Evolutionary conservation across 352 stramenopile genomes (phyloP).

Genomic region (Pythium dissotocum): DNA sequence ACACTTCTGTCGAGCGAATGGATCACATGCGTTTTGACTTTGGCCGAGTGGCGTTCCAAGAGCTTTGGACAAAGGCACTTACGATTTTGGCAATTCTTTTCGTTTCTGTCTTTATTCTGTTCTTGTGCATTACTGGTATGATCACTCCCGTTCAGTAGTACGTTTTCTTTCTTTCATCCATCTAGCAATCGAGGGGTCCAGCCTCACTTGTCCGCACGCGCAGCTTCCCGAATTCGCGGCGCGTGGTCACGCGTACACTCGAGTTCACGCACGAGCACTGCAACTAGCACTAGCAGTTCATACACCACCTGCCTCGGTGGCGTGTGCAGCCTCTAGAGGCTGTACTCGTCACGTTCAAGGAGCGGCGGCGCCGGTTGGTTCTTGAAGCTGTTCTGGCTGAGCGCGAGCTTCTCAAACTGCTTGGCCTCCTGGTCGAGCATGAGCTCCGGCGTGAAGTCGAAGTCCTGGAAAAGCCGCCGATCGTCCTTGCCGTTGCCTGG

Average conservation of each 20-base stretch:
- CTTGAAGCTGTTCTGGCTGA: constrained; percentile 83
- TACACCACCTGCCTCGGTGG: background rate
- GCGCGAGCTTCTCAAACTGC: constrained; percentile 83
- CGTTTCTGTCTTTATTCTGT: background rate
- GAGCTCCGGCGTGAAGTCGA: constrained; percentile 86
- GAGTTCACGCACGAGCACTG: background rate
- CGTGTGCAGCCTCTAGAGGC: constrained; percentile 43
- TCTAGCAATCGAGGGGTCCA: constrained; percentile 1
- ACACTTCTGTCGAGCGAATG: no score
- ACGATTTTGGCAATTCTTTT: background rate
- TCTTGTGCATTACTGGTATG: background rate
- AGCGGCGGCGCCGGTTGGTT: constrained; percentile 71
- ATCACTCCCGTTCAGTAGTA: constrained; percentile 1
- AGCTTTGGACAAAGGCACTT: no score
- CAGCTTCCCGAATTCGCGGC: constrained; percentile 3
- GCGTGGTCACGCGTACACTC: background rate
- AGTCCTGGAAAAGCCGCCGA: constrained; percentile 82
- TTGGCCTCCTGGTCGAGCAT: constrained; percentile 80
- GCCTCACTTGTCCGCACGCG: background rate
- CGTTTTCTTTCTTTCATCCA: background rate
- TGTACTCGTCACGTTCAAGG: constrained; percentile 83
- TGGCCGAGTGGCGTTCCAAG: no score
- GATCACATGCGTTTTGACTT: no score
- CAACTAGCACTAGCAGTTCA: constrained; percentile 4
- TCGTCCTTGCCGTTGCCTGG: constrained; percentile 50